A percentile compares a stretch with the other conserved stretches of the same genome.
Evolutionary conservation across 2,329 filamentous ascomycete species (phyloP).

Genomic region (Bipolaris zeicola): DNA sequence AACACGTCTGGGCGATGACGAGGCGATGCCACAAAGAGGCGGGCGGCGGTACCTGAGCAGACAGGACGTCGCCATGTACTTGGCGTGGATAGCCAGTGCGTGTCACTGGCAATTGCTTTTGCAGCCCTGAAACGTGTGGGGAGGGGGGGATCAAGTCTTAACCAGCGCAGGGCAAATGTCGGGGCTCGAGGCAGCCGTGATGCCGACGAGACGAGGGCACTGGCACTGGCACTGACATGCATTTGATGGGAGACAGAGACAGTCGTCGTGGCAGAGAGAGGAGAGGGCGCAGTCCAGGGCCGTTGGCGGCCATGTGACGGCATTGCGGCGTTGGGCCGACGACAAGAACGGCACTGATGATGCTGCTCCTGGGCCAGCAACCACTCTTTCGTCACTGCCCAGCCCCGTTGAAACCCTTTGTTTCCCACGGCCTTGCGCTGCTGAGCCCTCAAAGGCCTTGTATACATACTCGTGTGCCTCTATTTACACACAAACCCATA

Average conservation of each 20-base stretch:
- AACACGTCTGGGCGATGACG: no score
- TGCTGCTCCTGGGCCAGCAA: background rate
- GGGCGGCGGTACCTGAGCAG: background rate
- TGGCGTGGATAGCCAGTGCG: background rate
- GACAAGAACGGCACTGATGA: background rate
- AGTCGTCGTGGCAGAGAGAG: background rate
- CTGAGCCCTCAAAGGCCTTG: background rate
- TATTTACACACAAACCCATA: no score
- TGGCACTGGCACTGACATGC: no score
- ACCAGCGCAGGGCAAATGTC: slow-evolving; percentile 1
- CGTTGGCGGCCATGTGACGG: slow-evolving; percentile 13
- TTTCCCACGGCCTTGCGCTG: background rate
- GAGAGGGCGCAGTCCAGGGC: background rate
- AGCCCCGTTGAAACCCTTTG: slow-evolving; percentile 7
- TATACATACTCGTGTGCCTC: no score
- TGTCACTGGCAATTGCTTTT: slow-evolving; percentile 2
- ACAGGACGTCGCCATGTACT: background rate
- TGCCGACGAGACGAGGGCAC: slow-evolving; percentile 2
- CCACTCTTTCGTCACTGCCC: slow-evolving; percentile 10
- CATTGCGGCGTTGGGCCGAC: background rate
- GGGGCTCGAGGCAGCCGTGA: slow-evolving; percentile 9
- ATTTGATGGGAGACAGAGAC: background rate
- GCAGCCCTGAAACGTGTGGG: background rate
- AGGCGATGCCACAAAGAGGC: no score
- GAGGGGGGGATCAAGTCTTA: slow-evolving; percentile 5